Conservation (phyloP, 1,284 basidiomycete genomes). For the Irpex sp. region DNA sequence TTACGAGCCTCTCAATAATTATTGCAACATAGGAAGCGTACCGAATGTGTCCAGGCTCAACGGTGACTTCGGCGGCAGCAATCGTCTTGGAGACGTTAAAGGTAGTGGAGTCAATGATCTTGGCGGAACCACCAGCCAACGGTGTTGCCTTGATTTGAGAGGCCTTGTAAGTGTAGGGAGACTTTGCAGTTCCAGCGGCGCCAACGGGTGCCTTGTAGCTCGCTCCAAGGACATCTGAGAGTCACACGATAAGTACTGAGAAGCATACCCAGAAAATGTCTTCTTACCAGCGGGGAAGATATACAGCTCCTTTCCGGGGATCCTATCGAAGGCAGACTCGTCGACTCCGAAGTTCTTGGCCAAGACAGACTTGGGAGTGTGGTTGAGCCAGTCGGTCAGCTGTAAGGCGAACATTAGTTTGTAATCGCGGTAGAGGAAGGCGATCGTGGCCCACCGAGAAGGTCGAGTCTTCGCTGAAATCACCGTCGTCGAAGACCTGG, state of each 20-base stretch:
- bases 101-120: constrained; percentile 53
- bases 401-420: constrained; percentile 1
- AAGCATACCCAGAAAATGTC: background rate
- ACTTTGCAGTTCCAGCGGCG: constrained; percentile 49
- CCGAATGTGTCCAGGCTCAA: constrained; percentile 57
- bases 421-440: background rate
- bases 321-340: constrained; percentile 30
- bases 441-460: constrained; percentile 28
- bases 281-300: constrained; percentile 31
- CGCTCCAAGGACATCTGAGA: constrained; percentile 27
- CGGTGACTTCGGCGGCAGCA: constrained; percentile 58
- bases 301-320: constrained; percentile 33
- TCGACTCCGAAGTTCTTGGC: constrained; percentile 39
- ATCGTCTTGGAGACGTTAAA: constrained; percentile 51
- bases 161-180: constrained; percentile 51
- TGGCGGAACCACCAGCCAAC: constrained; percentile 54
- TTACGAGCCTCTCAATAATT: background rate
- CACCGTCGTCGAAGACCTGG: constrained; percentile 36
- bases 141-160: constrained; percentile 49
- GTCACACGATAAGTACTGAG: constrained; percentile 7
- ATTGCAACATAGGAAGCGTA: constrained; percentile 1
- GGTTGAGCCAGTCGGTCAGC: constrained; percentile 35
- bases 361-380: constrained; percentile 40
- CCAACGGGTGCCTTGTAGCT: constrained; percentile 36
- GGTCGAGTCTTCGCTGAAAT: constrained; percentile 38